Evolutionary conservation across 352 stramenopile genomes (phyloP), one percentile per base, ranked within the genome.

Genomic region (Phytophthora europaea): DNA sequence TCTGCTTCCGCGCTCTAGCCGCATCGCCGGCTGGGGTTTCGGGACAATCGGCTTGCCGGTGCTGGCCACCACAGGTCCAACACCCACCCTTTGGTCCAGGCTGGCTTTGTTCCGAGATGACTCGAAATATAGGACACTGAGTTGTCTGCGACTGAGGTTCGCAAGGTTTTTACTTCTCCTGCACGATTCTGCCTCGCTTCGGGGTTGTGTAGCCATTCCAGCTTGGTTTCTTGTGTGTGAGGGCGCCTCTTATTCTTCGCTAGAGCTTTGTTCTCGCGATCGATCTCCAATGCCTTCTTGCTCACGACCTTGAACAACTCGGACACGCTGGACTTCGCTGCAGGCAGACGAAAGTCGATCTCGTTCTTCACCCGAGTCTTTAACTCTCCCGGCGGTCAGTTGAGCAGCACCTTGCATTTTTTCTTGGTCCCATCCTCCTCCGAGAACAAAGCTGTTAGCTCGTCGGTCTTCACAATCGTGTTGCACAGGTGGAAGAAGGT

Each of bases 31-130:
- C 36, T 4, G n/a, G 0, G 12, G 23, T 58, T 3, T 66, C 36
- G 4, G 38, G n/a, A 13, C 58, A 67, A 18, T 73, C 51, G 13
- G 20, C 51, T 67, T 73, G 51, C 4, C 28, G 16, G 48, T 66
- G 65, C 16, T 66, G 64, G 15, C 65, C 65, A 31, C 65, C 65
- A 66, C 65, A 72, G 55, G 33, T 66, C 65, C 65, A 72, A 40
- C 56, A 72, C 18, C 65, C 65, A 36, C 50, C 45, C 3, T 72
- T 72, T 36, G 56, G 47, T 56, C 48, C 48, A 33, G 53, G 36
- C 6, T 10, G 51, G 6, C 3, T 20, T 22, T 51, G 12, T 1
- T 40, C 43, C 40, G 45, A 65, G 45, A 28, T 3, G 45, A 45
- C 20, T 20, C 48, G 64, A 71, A 71, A 71, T 71, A 71, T 71